A percentile compares a stretch with the other conserved stretches of the same genome.
Evolutionary conservation across 805 yeast species (phyloP).

Genomic region (Monosporozyma yasuniensis): DNA sequence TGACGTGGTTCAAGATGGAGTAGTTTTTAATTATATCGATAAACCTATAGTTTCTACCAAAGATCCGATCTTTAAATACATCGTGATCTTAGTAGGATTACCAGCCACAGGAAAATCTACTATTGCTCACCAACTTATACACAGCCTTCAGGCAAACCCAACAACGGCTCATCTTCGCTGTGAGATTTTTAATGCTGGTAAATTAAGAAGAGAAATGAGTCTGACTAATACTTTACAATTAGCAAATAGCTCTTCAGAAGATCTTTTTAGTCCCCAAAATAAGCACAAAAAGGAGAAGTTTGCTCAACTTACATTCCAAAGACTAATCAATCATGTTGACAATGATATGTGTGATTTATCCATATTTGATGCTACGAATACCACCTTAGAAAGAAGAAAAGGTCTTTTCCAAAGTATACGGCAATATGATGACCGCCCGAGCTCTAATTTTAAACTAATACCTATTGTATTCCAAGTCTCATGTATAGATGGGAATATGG

Average conservation of each 20-base stretch:
- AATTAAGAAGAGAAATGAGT: slow-evolving; percentile 53
- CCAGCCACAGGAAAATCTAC: slow-evolving; percentile 76
- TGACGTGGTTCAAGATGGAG: not conserved
- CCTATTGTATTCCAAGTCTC: slow-evolving; percentile 52
- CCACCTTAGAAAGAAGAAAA: slow-evolving; percentile 38
- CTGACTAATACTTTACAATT: slow-evolving; percentile 13
- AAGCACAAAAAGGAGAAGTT: slow-evolving; percentile 39
- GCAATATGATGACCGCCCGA: slow-evolving; percentile 11
- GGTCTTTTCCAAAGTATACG: slow-evolving; percentile 21
- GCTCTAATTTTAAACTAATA: slow-evolving; percentile 28
- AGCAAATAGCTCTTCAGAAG: slow-evolving; percentile 30
- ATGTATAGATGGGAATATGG: slow-evolving; percentile 43
- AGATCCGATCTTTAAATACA: slow-evolving; percentile 35
- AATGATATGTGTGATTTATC: slow-evolving; percentile 41
- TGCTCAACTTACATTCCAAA: slow-evolving; percentile 44
- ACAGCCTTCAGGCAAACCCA: slow-evolving; percentile 38
- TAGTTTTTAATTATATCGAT: not conserved
- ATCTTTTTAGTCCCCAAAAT: slow-evolving; percentile 36
- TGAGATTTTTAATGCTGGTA: slow-evolving; percentile 63
- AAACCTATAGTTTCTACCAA: not conserved
- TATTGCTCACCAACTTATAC: slow-evolving; percentile 53
- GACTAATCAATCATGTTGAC: slow-evolving; percentile 36
- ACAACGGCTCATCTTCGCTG: slow-evolving; percentile 25
- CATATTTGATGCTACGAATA: slow-evolving; percentile 54
- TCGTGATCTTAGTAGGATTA: slow-evolving; percentile 63